Percentiles rank a stretch among this genome's conserved stretches.
These are phyloP conservation scores for Viola pubescens DNA, from an alignment of 441 rosid genomes.

Conservation along the genomic window DNA sequence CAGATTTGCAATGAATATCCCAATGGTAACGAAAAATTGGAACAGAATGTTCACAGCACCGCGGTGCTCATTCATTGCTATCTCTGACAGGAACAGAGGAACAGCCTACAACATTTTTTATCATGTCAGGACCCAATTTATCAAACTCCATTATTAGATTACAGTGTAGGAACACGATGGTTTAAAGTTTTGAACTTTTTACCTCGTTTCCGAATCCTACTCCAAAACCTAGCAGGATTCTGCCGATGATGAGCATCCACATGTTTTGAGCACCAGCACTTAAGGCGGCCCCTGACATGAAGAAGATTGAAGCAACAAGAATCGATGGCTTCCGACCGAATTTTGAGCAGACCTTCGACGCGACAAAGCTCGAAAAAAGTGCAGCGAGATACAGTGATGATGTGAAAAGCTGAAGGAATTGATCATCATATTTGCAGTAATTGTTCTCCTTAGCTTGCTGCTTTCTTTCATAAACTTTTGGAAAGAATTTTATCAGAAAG, in stretches of 20 bases:
- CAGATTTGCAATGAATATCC: conserved; percentile 38
- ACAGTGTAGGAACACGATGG: background rate
- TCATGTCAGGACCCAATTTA: background rate
- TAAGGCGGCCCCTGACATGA: conserved; percentile 37
- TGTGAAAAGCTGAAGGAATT: conserved; percentile 53
- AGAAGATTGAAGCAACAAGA: conserved; percentile 42
- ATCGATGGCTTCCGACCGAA: conserved; percentile 57
- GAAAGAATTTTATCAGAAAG: conserved; percentile 53
- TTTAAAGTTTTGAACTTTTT: background rate
- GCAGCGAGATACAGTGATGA: conserved; percentile 63
- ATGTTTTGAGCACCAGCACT: conserved; percentile 33
- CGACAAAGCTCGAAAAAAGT: conserved; percentile 39
- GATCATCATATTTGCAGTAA: conserved; percentile 63
- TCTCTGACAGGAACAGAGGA: conserved; percentile 45
- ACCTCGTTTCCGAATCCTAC: conserved; percentile 77
- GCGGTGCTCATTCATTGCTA: conserved; percentile 33
- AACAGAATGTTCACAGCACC: conserved; percentile 45
- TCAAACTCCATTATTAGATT: background rate
- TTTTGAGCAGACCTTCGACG: conserved; percentile 38
- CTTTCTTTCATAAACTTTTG: conserved; percentile 36
- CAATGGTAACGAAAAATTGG: conserved; percentile 40
- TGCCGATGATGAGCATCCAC: conserved; percentile 44
- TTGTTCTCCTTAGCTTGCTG: conserved; percentile 40
- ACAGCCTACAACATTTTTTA: conserved; percentile 16
- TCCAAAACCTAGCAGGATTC: conserved; percentile 52